phyloP scores from a whole-genome alignment of 805 yeast genomes.

The Starmerella roubikii region DNA sequence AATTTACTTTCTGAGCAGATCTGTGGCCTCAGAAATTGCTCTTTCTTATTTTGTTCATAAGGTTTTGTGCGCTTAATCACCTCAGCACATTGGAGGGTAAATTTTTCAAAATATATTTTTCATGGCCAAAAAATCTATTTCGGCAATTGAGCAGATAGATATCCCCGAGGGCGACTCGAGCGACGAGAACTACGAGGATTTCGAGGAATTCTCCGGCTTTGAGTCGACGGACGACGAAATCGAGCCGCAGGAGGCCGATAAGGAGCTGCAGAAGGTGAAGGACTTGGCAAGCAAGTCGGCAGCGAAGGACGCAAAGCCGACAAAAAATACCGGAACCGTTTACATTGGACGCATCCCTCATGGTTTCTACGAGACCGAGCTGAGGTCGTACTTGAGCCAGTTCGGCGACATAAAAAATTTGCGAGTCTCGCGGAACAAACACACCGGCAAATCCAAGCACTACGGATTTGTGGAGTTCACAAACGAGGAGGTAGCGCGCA shows the following conservation, averaged over 20 bases:
- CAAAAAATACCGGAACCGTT: conserved; percentile 42
- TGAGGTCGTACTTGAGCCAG: conserved; percentile 71
- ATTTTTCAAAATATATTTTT: neutral
- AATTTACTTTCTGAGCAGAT: no score
- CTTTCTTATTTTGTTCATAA: no score
- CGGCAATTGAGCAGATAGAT: conserved; percentile 6
- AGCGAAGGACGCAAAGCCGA: conserved; percentile 6
- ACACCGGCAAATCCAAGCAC: conserved; percentile 82
- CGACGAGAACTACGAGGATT: conserved; percentile 11
- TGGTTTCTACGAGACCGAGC: conserved; percentile 67
- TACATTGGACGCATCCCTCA: conserved; percentile 88
- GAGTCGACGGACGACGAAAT: conserved; percentile 20
- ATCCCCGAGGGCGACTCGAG: conserved; percentile 2
- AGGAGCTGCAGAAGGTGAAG: conserved; percentile 3
- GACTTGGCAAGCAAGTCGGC: conserved; percentile 3
- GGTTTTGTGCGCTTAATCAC: no score
- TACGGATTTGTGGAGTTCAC: conserved; percentile 82
- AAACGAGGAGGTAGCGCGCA: conserved; percentile 57
- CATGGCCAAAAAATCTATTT: neutral
- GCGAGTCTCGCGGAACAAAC: conserved; percentile 75
- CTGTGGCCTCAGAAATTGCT: no score
- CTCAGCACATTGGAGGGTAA: no score
- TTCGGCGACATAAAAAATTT: conserved; percentile 75
- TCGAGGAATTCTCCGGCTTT: conserved; percentile 16
- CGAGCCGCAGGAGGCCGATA: conserved; percentile 5